These are phyloP conservation scores for Fonsecaea erecta DNA, from an alignment of 2,329 filamentous ascomycete species.

Conservation along the genomic window DNA sequence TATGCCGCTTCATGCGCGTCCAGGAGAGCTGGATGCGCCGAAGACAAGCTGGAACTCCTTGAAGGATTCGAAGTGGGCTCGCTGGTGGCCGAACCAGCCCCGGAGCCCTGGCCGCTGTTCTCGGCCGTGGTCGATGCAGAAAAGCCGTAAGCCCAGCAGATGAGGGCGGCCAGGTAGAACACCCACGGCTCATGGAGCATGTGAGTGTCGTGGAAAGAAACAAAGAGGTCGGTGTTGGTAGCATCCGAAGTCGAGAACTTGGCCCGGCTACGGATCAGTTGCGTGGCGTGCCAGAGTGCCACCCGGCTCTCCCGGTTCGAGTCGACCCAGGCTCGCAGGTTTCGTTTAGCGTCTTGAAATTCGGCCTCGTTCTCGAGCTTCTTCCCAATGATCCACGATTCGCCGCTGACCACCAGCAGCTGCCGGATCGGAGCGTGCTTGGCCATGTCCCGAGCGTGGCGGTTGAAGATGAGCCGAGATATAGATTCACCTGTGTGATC, in stretches of 20 bases:
- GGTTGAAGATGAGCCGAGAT: slow-evolving; percentile 38
- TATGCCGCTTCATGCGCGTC: slow-evolving; percentile 29
- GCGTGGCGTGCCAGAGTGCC: slow-evolving; percentile 43
- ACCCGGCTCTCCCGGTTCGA: slow-evolving; percentile 38
- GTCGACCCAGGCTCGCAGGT: slow-evolving; percentile 41
- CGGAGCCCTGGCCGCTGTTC: slow-evolving; percentile 20
- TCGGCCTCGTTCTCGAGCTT: slow-evolving; percentile 43
- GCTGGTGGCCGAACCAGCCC: slow-evolving; percentile 25
- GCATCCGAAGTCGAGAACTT: slow-evolving; percentile 22
- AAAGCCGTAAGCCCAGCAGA: slow-evolving; percentile 45
- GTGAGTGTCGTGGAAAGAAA: slow-evolving; percentile 31
- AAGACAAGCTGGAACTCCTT: slow-evolving; percentile 22
- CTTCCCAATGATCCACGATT: slow-evolving; percentile 45
- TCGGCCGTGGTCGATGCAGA: slow-evolving; percentile 22
- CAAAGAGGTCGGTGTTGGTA: slow-evolving; percentile 19
- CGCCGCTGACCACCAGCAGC: slow-evolving; percentile 44
- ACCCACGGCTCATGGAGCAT: slow-evolving; percentile 45
- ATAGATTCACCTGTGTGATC: slow-evolving; percentile 20
- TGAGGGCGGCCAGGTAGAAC: slow-evolving; percentile 42
- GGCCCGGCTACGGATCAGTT: slow-evolving; percentile 34
- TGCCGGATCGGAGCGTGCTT: slow-evolving; percentile 41
- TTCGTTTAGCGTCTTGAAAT: slow-evolving; percentile 41
- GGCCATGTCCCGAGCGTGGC: slow-evolving; percentile 41
- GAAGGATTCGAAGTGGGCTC: slow-evolving; percentile 29
- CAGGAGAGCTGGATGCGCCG: slow-evolving; percentile 31